These are phyloP conservation scores for Penicillium psychrofluorescens DNA, from an alignment of 495 filamentous ascomycete species.

Conservation along the genomic window DNA sequence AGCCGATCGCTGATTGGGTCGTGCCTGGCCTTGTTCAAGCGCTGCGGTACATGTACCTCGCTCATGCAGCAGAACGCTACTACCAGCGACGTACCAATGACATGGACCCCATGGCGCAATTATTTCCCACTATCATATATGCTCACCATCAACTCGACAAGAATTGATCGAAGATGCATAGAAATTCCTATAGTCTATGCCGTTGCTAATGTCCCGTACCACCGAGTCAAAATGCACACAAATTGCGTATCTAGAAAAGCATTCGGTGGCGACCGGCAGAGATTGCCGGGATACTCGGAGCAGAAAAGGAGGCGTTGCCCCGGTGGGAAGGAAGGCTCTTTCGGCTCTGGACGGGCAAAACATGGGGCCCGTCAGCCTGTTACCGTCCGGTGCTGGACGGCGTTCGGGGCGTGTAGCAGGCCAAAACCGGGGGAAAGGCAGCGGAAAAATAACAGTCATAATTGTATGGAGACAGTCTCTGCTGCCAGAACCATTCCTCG, in stretches of 20 bases:
- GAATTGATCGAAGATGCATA: too few species aligned
- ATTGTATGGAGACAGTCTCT: too few species aligned
- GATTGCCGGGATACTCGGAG: conserved; percentile 16
- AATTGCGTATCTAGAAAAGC: not conserved
- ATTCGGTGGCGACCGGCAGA: conserved; percentile 8
- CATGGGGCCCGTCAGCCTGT: conserved; percentile 17
- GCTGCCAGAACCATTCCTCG: too few species aligned
- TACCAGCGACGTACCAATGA: conserved; percentile 13
- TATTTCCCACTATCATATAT: too few species aligned
- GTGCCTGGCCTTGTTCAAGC: conserved; percentile 8
- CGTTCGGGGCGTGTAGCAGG: too few species aligned
- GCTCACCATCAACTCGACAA: too few species aligned
- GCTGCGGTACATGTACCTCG: conserved; percentile 11
- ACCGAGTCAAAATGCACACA: not conserved
- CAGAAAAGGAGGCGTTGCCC: conserved; percentile 21
- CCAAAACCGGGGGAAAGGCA: not conserved
- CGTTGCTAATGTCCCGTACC: not conserved
- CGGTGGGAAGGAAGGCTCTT: conserved; percentile 11
- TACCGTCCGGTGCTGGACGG: conserved; percentile 1
- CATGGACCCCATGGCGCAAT: not conserved
- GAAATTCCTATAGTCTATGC: too few species aligned
- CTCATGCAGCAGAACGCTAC: conserved; percentile 15
- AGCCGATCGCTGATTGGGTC: conserved; percentile 5
- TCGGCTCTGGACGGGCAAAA: conserved; percentile 16
- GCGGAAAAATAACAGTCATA: not conserved